These are phyloP conservation scores for Penicillium concentricum DNA, from an alignment of 2,329 filamentous ascomycete species.

Conservation along the genomic window DNA sequence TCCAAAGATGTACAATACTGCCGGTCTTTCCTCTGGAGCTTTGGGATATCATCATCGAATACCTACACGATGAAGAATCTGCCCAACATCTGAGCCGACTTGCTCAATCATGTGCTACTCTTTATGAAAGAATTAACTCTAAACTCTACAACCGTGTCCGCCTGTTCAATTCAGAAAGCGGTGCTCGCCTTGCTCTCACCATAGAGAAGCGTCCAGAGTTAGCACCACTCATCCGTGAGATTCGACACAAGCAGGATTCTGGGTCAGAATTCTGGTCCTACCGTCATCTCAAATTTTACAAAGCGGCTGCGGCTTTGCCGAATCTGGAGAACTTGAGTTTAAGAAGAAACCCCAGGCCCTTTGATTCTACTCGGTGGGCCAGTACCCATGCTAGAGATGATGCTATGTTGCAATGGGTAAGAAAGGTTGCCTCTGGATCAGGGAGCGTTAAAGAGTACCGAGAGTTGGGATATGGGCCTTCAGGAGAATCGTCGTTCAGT, in stretches of 20 bases:
- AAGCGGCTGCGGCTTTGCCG: neutral
- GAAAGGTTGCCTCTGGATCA: neutral
- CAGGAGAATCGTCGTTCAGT: neutral
- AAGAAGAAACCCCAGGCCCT: neutral
- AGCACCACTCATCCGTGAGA: neutral
- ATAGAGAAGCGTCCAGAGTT: constrained; percentile 2
- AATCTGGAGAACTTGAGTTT: neutral
- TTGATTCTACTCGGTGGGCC: neutral
- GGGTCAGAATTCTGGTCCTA: neutral
- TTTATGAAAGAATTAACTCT: neutral
- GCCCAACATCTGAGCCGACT: constrained; percentile 3
- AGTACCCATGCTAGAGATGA: neutral
- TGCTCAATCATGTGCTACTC: neutral
- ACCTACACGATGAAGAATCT: neutral
- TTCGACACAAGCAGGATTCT: constrained; percentile 3
- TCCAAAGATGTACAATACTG: neutral
- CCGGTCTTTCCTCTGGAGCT: constrained; percentile 4
- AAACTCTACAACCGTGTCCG: neutral
- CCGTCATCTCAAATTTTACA: neutral
- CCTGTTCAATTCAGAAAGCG: constrained; percentile 2
- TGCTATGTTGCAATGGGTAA: neutral
- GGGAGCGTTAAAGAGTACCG: neutral
- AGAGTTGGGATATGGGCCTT: neutral
- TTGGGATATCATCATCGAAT: constrained; percentile 8
- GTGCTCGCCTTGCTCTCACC: constrained; percentile 5